Evolutionary conservation across 768 basidiomycete genomes (phyloP).

Genomic region (Rhizopogon vulgaris): DNA sequence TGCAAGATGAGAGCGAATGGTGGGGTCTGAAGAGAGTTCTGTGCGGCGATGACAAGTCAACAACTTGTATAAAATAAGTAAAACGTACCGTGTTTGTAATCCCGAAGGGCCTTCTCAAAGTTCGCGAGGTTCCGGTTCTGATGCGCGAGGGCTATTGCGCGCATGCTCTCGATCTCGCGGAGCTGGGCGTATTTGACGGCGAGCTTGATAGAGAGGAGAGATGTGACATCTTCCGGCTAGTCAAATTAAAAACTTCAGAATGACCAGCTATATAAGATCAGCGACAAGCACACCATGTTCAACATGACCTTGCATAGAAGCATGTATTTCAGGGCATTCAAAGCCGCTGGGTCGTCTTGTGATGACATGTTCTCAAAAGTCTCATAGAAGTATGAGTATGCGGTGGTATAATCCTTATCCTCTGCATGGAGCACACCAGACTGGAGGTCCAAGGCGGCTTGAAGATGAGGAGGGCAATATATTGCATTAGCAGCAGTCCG

Average conservation of each 20-base stretch:
- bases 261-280: background rate
- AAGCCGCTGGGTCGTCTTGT: constrained; percentile 69
- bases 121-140: constrained; percentile 84
- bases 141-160: constrained; percentile 90
- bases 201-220: constrained; percentile 80
- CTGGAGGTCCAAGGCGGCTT: constrained; percentile 57
- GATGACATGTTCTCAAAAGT: constrained; percentile 85
- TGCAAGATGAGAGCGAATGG: constrained; percentile 91
- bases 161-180: constrained; percentile 92
- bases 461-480: constrained; percentile 78
- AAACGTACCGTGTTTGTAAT: constrained; percentile 71
- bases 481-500: constrained; percentile 94
- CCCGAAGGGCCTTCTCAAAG: constrained; percentile 82
- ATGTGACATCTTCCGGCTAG: constrained; percentile 90
- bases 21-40: constrained; percentile 95
- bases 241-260: background rate
- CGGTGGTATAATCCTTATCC: constrained; percentile 96
- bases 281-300: constrained; percentile 59
- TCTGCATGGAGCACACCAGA: constrained; percentile 88
- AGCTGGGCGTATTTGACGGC: constrained; percentile 83
- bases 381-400: constrained; percentile 96
- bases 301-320: constrained; percentile 97
- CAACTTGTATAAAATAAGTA: background rate
- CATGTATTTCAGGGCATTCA: constrained; percentile 95
- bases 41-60: background rate